Conservation (phyloP, 1,284 basidiomycete genomes). For the Ustilago vetiveriae region DNA sequence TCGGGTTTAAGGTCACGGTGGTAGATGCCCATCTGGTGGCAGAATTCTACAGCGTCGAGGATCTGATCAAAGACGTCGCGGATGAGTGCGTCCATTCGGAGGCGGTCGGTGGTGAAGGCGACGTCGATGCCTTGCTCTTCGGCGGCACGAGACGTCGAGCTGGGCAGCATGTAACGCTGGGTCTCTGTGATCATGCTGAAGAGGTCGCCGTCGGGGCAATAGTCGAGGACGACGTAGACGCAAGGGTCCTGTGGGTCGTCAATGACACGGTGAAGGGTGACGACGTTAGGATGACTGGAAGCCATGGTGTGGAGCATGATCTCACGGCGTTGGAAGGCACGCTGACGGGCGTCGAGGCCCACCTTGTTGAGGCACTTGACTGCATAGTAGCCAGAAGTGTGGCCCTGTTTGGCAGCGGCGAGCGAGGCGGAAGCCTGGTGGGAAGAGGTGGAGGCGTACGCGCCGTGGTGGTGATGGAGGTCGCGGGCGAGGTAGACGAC, state of each 20-base stretch:
- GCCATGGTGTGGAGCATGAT: constrained; percentile 73
- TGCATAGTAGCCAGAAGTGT: constrained; percentile 72
- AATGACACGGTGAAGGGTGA: constrained; percentile 87
- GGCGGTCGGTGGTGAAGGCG: constrained; percentile 43
- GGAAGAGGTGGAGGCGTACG: constrained; percentile 45
- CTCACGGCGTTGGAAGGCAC: constrained; percentile 82
- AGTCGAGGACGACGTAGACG: constrained; percentile 75
- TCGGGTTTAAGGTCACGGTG: constrained; percentile 98
- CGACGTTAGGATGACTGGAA: constrained; percentile 82
- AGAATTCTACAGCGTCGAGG: constrained; percentile 90
- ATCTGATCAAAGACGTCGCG: constrained; percentile 70
- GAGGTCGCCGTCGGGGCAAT: constrained; percentile 86
- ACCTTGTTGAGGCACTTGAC: constrained; percentile 83
- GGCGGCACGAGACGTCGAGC: constrained; percentile 29
- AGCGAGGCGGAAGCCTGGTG: constrained; percentile 39
- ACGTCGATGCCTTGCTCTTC: constrained; percentile 41
- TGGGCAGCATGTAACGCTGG: constrained; percentile 73
- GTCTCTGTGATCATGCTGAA: constrained; percentile 79
- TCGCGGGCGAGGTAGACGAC: constrained; percentile 79
- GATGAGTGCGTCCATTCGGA: constrained; percentile 59
- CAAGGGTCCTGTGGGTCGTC: constrained; percentile 72
- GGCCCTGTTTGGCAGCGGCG: constrained; percentile 48
- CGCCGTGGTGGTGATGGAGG: constrained; percentile 51
- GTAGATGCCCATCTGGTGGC: constrained; percentile 78
- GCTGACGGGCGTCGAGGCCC: constrained; percentile 76